Conservation (phyloP, 306 rosid genomes). For the Lupinus albus region DNA sequence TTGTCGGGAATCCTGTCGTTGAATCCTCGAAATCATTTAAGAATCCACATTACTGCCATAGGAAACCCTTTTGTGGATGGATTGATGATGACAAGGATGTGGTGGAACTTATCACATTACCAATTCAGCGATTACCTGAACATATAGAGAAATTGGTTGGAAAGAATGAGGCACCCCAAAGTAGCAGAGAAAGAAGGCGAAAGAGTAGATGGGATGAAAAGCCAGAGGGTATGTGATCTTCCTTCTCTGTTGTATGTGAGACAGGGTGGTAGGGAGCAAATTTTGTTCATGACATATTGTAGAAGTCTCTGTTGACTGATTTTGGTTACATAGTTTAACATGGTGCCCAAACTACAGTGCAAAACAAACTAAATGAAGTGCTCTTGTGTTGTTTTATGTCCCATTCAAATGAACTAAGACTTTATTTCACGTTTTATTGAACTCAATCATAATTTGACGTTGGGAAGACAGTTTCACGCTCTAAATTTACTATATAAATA, state of each 20-base stretch:
- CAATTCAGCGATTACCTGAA: constrained; percentile 39
- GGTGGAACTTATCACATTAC: constrained; percentile 37
- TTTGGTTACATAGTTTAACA: background rate
- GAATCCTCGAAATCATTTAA: constrained; percentile 28
- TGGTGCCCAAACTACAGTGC: background rate
- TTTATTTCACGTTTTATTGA: background rate
- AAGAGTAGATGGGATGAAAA: constrained; percentile 62
- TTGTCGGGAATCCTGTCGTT: background rate
- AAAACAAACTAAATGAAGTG: background rate
- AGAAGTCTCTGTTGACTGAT: background rate
- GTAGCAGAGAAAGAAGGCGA: constrained; percentile 33
- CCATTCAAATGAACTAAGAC: background rate
- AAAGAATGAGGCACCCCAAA: constrained; percentile 7
- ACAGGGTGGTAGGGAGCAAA: background rate
- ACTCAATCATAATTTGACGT: background rate
- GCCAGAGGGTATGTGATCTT: constrained; percentile 38
- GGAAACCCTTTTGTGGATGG: constrained; percentile 63
- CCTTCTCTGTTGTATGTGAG: background rate
- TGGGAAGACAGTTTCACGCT: background rate
- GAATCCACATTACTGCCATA: constrained; percentile 12
- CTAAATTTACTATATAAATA: background rate
- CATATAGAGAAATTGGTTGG: constrained; percentile 38
- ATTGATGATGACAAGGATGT: constrained; percentile 33
- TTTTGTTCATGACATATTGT: background rate
- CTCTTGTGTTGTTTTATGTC: background rate